These are phyloP conservation scores for Candida boidinii DNA, from an alignment of 805 yeast genomes.

Conservation along the genomic window DNA sequence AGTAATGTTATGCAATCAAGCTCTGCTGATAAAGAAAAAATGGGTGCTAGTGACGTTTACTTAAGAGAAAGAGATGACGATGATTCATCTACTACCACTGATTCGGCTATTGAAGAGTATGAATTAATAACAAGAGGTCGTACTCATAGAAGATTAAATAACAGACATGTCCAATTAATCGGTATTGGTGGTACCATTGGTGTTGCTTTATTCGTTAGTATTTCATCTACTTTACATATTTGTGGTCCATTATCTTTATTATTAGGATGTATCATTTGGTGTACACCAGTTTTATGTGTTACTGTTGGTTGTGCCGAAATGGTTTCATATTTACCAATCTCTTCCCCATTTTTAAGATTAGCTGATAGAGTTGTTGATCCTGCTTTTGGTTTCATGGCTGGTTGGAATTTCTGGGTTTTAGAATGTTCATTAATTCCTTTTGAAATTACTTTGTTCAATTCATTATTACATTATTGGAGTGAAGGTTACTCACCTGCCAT, in stretches of 20 bases:
- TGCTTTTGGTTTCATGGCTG: slow-evolving; percentile 36
- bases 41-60: neutral
- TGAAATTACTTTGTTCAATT: slow-evolving; percentile 38
- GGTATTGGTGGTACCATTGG: slow-evolving; percentile 47
- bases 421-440: slow-evolving; percentile 40
- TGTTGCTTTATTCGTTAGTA: slow-evolving; percentile 35
- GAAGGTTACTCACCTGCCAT: slow-evolving; percentile 37
- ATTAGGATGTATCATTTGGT: slow-evolving; percentile 32
- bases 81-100: slow-evolving; percentile 5
- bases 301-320: slow-evolving; percentile 37
- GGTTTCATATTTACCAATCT: slow-evolving; percentile 37
- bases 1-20: neutral
- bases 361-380: slow-evolving; percentile 39
- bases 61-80: slow-evolving; percentile 3
- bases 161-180: slow-evolving; percentile 37
- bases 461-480: slow-evolving; percentile 39
- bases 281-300: slow-evolving; percentile 31
- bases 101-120: slow-evolving; percentile 6
- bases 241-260: slow-evolving; percentile 36
- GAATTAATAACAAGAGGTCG: slow-evolving; percentile 10
- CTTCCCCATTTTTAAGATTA: slow-evolving; percentile 38
- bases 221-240: slow-evolving; percentile 28
- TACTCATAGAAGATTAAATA: slow-evolving; percentile 24
- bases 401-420: slow-evolving; percentile 43
- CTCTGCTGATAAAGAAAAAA: neutral